Percentiles rank a stretch among this genome's conserved stretches.
phyloP scores from a whole-genome alignment of 805 yeast species.

The Candida ponderosae region DNA sequence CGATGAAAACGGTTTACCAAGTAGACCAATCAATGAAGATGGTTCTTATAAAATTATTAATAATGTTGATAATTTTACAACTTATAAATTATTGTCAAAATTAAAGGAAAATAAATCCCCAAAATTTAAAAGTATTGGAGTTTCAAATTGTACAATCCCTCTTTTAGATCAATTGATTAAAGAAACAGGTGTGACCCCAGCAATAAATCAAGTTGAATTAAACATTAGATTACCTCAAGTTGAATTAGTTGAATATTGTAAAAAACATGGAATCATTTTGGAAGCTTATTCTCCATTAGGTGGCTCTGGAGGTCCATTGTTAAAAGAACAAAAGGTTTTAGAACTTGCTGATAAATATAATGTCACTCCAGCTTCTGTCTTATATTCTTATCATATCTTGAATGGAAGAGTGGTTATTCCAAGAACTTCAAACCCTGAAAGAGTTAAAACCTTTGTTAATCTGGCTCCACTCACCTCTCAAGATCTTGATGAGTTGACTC shows the following conservation, averaged over 20 bases:
- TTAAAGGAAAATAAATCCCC: slow-evolving; percentile 35
- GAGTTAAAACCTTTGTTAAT: slow-evolving; percentile 38
- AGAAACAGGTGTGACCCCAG: slow-evolving; percentile 42
- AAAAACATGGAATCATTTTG: slow-evolving; percentile 41
- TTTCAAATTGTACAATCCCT: slow-evolving; percentile 41
- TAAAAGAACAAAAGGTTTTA: slow-evolving; percentile 40
- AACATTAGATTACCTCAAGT: slow-evolving; percentile 69
- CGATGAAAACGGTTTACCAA: slow-evolving; percentile 50
- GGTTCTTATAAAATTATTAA: slow-evolving; percentile 26
- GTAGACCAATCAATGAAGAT: slow-evolving; percentile 27
- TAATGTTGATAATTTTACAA: slow-evolving; percentile 34
- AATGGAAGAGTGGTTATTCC: slow-evolving; percentile 60
- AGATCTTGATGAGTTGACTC: slow-evolving; percentile 31
- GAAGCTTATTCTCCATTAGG: slow-evolving; percentile 63
- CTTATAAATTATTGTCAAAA: slow-evolving; percentile 54
- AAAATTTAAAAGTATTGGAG: slow-evolving; percentile 47
- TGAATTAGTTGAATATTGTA: slow-evolving; percentile 45
- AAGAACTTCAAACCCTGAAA: slow-evolving; percentile 60
- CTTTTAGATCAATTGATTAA: slow-evolving; percentile 32
- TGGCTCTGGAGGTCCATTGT: slow-evolving; percentile 54
- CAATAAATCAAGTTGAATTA: slow-evolving; percentile 54
- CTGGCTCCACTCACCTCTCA: slow-evolving; percentile 30
- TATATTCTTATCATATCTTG: slow-evolving; percentile 55
- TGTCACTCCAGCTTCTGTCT: slow-evolving; percentile 46
- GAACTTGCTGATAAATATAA: slow-evolving; percentile 50